Conservation (phyloP, 2,329 filamentous ascomycete species). For the Plectosphaerella plurivora region DNA sequence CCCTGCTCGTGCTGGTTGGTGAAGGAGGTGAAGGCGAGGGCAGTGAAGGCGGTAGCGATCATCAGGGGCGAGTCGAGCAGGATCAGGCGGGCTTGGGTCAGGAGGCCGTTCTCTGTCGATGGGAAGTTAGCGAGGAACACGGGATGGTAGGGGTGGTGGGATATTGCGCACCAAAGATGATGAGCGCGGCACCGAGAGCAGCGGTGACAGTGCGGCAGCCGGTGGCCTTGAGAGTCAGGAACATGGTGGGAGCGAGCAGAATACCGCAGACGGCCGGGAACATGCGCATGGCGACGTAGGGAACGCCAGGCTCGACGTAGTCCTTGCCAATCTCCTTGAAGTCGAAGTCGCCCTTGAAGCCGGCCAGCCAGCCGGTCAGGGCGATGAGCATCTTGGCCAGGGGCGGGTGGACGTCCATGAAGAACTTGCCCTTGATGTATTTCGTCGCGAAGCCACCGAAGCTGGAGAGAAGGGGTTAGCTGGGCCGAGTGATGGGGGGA, state of each 20-base stretch:
- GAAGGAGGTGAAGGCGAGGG: slow-evolving; percentile 85
- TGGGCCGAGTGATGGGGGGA: not conserved
- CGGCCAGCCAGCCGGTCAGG: slow-evolving; percentile 88
- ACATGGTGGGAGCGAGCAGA: slow-evolving; percentile 85
- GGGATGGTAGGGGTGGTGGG: not conserved
- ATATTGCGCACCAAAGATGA: slow-evolving; percentile 78
- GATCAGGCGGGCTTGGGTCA: slow-evolving; percentile 93
- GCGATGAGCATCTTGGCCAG: slow-evolving; percentile 96
- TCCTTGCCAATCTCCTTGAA: slow-evolving; percentile 99
- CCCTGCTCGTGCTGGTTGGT: slow-evolving; percentile 96
- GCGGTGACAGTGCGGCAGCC: slow-evolving; percentile 87
- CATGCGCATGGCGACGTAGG: slow-evolving; percentile 96
- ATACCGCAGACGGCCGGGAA: slow-evolving; percentile 88
- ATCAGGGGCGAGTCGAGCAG: slow-evolving; percentile 93
- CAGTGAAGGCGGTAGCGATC: slow-evolving; percentile 88
- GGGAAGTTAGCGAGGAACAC: slow-evolving; percentile 19
- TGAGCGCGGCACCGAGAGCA: slow-evolving; percentile 73
- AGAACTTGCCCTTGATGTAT: slow-evolving; percentile 99
- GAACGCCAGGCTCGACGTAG: slow-evolving; percentile 89
- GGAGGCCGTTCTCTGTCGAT: slow-evolving; percentile 78
- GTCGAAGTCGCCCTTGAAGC: slow-evolving; percentile 93
- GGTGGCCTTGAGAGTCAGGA: slow-evolving; percentile 84
- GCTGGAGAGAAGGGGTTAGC: slow-evolving; percentile 38
- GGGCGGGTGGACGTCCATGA: slow-evolving; percentile 99
- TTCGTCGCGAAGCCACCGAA: slow-evolving; percentile 98